Evolutionary conservation across 441 rosid species (phyloP).

Genomic region (Capsella rubella): DNA sequence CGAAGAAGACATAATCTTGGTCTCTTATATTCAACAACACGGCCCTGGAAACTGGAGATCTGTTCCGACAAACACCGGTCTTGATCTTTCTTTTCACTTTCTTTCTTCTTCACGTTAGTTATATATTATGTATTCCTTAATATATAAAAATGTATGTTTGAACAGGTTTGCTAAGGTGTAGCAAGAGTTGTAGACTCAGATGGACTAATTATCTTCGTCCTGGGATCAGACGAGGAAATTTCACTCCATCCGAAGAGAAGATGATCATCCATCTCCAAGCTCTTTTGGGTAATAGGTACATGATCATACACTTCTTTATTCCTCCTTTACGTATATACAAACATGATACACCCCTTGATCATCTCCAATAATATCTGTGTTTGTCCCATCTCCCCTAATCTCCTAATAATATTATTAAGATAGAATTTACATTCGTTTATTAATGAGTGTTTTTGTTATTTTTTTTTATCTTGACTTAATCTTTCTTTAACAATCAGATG

Average conservation of each 20-base stretch:
- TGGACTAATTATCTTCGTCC: slow-evolving; percentile 98
- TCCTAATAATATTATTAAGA: not conserved
- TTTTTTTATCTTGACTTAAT: not conserved
- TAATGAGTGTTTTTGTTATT: not conserved
- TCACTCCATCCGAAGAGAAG: slow-evolving; percentile 90
- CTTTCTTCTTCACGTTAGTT: not conserved
- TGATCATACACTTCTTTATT: not conserved
- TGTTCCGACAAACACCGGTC: slow-evolving; percentile 90
- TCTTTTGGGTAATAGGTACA: slow-evolving; percentile 94
- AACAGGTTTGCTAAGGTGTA: slow-evolving; percentile 87
- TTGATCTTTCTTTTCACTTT: slow-evolving; percentile 14
- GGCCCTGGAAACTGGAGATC: slow-evolving; percentile 99
- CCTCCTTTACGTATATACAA: not conserved
- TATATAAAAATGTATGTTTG: not conserved
- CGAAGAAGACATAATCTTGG: slow-evolving; percentile 91
- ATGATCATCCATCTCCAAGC: slow-evolving; percentile 97
- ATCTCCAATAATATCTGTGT: not conserved
- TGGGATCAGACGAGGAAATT: slow-evolving; percentile 93
- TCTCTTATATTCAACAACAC: slow-evolving; percentile 90
- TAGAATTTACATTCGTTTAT: not conserved
- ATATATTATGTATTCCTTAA: not conserved
- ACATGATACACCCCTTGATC: not conserved
- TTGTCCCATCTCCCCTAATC: not conserved
- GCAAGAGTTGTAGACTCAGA: slow-evolving; percentile 98
- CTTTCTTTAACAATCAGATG: slow-evolving; percentile 57